phyloP scores from a whole-genome alignment of 768 basidiomycete genomes.

The Trametes elegans region DNA sequence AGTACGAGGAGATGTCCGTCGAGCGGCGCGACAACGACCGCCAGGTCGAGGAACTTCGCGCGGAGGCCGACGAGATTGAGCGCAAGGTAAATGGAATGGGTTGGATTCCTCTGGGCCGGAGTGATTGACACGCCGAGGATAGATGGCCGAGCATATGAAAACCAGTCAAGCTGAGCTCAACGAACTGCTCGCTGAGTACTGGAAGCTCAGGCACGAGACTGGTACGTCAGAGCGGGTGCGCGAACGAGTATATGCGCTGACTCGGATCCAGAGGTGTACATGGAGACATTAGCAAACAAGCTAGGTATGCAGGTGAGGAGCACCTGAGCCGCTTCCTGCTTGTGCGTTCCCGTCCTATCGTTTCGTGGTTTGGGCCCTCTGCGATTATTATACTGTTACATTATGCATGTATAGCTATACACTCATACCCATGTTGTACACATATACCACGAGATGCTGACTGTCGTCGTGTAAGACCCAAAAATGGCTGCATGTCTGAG shows the following conservation, averaged over 20 bases:
- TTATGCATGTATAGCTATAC: slow-evolving; percentile 3
- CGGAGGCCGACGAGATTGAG: slow-evolving; percentile 67
- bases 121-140: neutral
- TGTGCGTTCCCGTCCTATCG: neutral
- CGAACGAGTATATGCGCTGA: neutral
- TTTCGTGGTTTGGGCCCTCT: neutral
- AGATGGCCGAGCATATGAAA: slow-evolving; percentile 79
- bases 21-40: slow-evolving; percentile 79
- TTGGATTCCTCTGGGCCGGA: neutral
- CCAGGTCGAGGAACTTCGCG: slow-evolving; percentile 72
- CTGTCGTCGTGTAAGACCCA: too few relatives aligned
- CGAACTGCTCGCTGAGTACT: slow-evolving; percentile 80
- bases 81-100: slow-evolving; percentile 45
- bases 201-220: slow-evolving; percentile 73
- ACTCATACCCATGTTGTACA: slow-evolving; percentile 16
- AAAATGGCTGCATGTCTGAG: too few relatives aligned
- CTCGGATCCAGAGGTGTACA: slow-evolving; percentile 63
- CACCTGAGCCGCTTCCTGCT: slow-evolving; percentile 7
- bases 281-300: slow-evolving; percentile 84
- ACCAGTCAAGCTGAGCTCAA: slow-evolving; percentile 77
- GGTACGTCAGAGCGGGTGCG: slow-evolving; percentile 38
- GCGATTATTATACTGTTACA: neutral
- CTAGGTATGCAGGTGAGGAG: slow-evolving; percentile 42
- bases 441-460: slow-evolving; percentile 4
- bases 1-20: slow-evolving; percentile 76